Evolutionary conservation across 2,329 filamentous ascomycete genomes (phyloP).

Genomic region (Fusarium sp.): DNA sequence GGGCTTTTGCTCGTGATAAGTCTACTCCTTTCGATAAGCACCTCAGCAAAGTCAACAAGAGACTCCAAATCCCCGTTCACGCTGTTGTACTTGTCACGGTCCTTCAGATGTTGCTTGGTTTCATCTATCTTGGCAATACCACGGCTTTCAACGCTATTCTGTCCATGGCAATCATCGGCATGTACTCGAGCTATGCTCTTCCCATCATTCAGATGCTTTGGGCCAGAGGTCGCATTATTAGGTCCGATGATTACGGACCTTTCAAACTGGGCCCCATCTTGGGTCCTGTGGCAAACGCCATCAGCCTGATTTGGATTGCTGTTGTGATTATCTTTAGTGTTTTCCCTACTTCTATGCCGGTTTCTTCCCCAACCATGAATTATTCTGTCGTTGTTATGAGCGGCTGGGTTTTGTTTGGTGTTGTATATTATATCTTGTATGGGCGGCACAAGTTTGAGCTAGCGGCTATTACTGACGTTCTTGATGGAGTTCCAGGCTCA

Average conservation of each 20-base stretch:
- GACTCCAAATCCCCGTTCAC: slow-evolving; percentile 48
- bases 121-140: slow-evolving; percentile 55
- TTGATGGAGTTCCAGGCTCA: background rate
- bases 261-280: slow-evolving; percentile 46
- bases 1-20: slow-evolving; percentile 53
- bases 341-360: slow-evolving; percentile 54
- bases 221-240: slow-evolving; percentile 44
- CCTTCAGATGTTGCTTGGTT: slow-evolving; percentile 45
- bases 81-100: slow-evolving; percentile 39
- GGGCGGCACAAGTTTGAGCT: slow-evolving; percentile 43
- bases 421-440: slow-evolving; percentile 45
- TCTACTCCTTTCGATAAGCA: slow-evolving; percentile 49
- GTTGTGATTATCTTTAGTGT: slow-evolving; percentile 58
- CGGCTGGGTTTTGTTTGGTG: slow-evolving; percentile 51
- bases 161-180: slow-evolving; percentile 54
- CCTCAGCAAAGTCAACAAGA: slow-evolving; percentile 48
- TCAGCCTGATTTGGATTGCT: slow-evolving; percentile 55
- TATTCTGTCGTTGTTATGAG: slow-evolving; percentile 56
- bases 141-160: slow-evolving; percentile 55
- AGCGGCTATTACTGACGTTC: slow-evolving; percentile 12
- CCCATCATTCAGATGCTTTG: slow-evolving; percentile 52
- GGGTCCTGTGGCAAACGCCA: slow-evolving; percentile 51
- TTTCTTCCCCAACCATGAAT: slow-evolving; percentile 57
- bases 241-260: slow-evolving; percentile 29
- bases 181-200: slow-evolving; percentile 57